Percentiles rank a stretch among this genome's conserved stretches.
phyloP scores from a whole-genome alignment of 2,329 filamentous ascomycete genomes.

The Rhinocladiella similis region DNA sequence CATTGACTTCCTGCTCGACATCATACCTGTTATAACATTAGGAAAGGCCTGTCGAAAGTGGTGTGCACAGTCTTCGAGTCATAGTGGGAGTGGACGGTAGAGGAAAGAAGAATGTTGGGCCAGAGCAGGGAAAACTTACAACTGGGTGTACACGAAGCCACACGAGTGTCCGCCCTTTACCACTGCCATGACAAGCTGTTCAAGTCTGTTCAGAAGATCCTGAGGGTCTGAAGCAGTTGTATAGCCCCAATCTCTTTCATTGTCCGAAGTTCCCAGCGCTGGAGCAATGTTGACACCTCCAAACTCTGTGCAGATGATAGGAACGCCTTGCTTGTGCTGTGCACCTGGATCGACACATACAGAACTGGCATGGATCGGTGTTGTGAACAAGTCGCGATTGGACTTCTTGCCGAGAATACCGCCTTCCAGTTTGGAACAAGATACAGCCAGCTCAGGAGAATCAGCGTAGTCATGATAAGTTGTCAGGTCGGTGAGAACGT shows the following conservation, averaged over 20 bases:
- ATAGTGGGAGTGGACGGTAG: too few relatives aligned
- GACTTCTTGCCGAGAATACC: neutral
- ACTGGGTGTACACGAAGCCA: neutral
- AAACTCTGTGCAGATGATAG: neutral
- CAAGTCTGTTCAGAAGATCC: neutral
- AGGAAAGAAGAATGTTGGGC: too few relatives aligned
- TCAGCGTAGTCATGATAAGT: neutral
- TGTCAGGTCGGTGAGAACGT: neutral
- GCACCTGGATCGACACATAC: neutral
- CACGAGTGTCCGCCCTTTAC: neutral
- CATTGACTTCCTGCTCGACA: neutral
- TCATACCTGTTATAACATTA: neutral
- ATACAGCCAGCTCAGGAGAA: neutral
- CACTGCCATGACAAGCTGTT: neutral
- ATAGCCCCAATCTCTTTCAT: neutral
- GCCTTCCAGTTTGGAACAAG: neutral
- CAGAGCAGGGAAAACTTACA: neutral
- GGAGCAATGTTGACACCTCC: neutral
- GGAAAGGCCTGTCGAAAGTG: neutral
- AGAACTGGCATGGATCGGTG: neutral
- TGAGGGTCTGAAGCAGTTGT: neutral
- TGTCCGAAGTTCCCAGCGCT: neutral
- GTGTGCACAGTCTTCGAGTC: too few relatives aligned
- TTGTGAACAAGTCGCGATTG: neutral
- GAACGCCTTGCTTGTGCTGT: neutral